Percentiles rank a stretch among this genome's conserved stretches.
Evolutionary conservation across 768 basidiomycete genomes (phyloP).

Genomic region (Sarcomyxa edulis): DNA sequence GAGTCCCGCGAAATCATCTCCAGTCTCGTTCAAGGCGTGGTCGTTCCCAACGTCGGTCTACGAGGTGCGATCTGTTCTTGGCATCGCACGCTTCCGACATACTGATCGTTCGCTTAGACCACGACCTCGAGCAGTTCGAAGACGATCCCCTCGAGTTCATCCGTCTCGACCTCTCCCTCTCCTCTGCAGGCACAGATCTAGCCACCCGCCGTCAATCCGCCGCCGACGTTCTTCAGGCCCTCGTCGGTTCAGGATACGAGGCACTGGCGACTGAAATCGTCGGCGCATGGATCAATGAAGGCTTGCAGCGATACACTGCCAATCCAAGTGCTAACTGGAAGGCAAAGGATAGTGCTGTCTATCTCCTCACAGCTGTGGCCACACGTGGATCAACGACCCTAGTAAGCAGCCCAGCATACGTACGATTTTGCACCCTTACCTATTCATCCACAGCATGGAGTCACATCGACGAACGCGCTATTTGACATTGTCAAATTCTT

Average conservation of each 20-base stretch:
- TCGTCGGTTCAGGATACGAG: slow-evolving; percentile 80
- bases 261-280: slow-evolving; percentile 84
- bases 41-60: slow-evolving; percentile 88
- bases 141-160: slow-evolving; percentile 97
- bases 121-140: slow-evolving; percentile 94
- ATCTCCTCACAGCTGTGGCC: slow-evolving; percentile 90
- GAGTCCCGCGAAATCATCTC: slow-evolving; percentile 77
- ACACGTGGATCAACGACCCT: slow-evolving; percentile 82
- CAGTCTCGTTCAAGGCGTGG: slow-evolving; percentile 81
- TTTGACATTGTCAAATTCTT: slow-evolving; percentile 97
- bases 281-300: slow-evolving; percentile 75
- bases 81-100: not conserved
- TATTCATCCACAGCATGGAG: slow-evolving; percentile 76
- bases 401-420: slow-evolving; percentile 32
- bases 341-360: slow-evolving; percentile 90
- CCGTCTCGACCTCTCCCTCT: slow-evolving; percentile 74
- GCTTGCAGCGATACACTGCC: slow-evolving; percentile 62
- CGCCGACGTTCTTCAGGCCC: slow-evolving; percentile 89
- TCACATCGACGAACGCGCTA: slow-evolving; percentile 87
- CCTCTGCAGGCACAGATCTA: slow-evolving; percentile 53
- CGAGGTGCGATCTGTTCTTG: slow-evolving; percentile 28
- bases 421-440: not conserved
- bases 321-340: slow-evolving; percentile 72
- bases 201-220: slow-evolving; percentile 90
- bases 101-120: slow-evolving; percentile 31